Conservation (phyloP, 441 rosid genomes). For the Gossypium aridum region DNA sequence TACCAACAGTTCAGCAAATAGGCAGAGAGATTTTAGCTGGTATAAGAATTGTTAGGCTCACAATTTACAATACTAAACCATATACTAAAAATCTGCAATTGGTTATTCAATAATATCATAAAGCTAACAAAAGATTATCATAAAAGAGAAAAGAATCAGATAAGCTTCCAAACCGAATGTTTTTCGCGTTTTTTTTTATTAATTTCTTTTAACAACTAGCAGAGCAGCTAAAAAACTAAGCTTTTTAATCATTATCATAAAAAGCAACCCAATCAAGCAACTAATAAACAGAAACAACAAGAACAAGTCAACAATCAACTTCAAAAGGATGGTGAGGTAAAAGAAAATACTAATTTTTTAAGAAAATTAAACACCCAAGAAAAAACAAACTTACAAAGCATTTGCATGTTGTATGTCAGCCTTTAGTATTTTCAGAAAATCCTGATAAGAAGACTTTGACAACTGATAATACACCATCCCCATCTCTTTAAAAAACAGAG, state of each 20-base stretch:
- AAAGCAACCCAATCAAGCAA: constrained; percentile 7
- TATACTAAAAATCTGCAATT: background rate
- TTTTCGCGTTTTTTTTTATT: background rate
- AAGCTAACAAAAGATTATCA: background rate
- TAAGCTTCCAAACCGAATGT: background rate
- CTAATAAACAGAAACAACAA: background rate
- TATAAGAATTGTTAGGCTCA: background rate
- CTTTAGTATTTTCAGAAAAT: constrained; percentile 69
- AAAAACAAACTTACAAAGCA: constrained; percentile 58
- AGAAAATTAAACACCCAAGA: background rate
- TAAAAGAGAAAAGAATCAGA: background rate
- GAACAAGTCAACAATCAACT: constrained; percentile 14
- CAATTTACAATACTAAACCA: background rate
- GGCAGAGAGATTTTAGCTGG: background rate
- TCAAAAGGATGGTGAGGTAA: background rate
- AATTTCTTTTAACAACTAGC: background rate
- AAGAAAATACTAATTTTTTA: constrained; percentile 1
- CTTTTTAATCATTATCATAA: background rate
- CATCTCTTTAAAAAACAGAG: constrained; percentile 12
- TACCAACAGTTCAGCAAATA: background rate
- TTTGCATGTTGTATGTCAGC: constrained; percentile 90
- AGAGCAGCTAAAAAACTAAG: background rate
- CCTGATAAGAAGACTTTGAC: constrained; percentile 68
- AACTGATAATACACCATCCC: constrained; percentile 67
- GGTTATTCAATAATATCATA: background rate